Conservation (phyloP, 2,329 filamentous ascomycete genomes). For the Claviceps capensis region DNA sequence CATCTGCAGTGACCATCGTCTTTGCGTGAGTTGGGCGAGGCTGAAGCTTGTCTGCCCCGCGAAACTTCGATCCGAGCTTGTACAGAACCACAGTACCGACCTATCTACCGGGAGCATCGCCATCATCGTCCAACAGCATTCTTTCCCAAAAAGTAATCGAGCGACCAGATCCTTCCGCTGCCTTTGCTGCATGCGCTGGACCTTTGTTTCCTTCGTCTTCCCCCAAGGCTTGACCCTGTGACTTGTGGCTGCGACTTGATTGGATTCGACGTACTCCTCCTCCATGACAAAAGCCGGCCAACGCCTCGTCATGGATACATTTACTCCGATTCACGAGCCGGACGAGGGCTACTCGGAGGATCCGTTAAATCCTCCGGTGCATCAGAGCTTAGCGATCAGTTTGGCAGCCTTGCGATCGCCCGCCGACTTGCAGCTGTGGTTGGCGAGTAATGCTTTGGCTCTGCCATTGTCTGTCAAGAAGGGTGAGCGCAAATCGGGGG, state of each 20-base stretch:
- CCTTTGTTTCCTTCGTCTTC: background rate
- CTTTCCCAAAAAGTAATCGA: background rate
- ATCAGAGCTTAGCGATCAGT: slow-evolving; percentile 18
- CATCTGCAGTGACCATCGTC: background rate
- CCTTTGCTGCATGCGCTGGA: background rate
- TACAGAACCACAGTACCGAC: background rate
- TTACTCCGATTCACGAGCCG: slow-evolving; percentile 42
- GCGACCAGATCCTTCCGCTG: too few relatives aligned
- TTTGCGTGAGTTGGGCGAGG: slow-evolving; percentile 1
- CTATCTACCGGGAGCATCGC: background rate
- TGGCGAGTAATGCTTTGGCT: slow-evolving; percentile 34
- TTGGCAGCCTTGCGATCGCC: slow-evolving; percentile 24
- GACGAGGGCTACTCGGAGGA: slow-evolving; percentile 87
- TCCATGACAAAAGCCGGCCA: slow-evolving; percentile 16
- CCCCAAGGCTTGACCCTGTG: background rate
- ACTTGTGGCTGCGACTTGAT: background rate
- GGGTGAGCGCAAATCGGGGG: background rate
- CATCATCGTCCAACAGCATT: background rate
- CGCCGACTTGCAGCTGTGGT: slow-evolving; percentile 34
- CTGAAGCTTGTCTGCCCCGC: background rate
- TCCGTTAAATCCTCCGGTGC: slow-evolving; percentile 33
- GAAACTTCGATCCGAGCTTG: background rate
- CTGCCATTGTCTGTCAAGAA: slow-evolving; percentile 35
- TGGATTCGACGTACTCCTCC: background rate
- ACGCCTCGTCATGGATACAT: slow-evolving; percentile 26